Evolutionary conservation across 179 eudicot species (phyloP).

Genomic region (Beta corolliflora): DNA sequence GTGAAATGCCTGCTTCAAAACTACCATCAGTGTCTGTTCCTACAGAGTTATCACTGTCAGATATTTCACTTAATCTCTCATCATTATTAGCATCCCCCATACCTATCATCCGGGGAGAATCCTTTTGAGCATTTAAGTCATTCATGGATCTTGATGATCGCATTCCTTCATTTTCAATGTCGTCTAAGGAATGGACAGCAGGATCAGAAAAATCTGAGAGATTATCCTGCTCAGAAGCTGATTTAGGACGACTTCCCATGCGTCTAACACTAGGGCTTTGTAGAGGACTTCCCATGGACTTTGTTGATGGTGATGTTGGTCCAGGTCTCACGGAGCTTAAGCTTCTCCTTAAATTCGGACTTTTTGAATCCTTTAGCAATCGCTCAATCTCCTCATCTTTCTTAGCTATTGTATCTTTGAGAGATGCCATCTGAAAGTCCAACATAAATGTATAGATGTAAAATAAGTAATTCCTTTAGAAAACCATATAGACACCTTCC

Average conservation of each 20-base stretch:
- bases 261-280: conserved; percentile 26
- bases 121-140: conserved; percentile 32
- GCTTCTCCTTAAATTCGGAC: conserved; percentile 33
- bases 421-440: conserved; percentile 67
- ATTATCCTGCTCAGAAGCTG: conserved; percentile 40
- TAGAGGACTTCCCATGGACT: conserved; percentile 32
- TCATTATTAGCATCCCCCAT: conserved; percentile 38
- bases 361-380: conserved; percentile 57
- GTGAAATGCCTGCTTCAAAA: conserved; percentile 30
- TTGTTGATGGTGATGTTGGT: conserved; percentile 39
- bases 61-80: conserved; percentile 47
- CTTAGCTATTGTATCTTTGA: conserved; percentile 67
- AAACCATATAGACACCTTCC: not conserved
- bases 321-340: conserved; percentile 47
- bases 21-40: conserved; percentile 58
- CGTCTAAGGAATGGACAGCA: conserved; percentile 14
- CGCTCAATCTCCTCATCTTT: conserved; percentile 92
- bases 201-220: conserved; percentile 36
- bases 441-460: not conserved
- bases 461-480: not conserved
- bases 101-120: conserved; percentile 12
- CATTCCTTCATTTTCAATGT: conserved; percentile 23
- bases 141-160: conserved; percentile 40
- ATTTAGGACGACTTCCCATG: conserved; percentile 24
- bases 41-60: conserved; percentile 49